Evolutionary conservation across 1,284 basidiomycete species (phyloP).

Genomic region (Sanghuangporus baumii): DNA sequence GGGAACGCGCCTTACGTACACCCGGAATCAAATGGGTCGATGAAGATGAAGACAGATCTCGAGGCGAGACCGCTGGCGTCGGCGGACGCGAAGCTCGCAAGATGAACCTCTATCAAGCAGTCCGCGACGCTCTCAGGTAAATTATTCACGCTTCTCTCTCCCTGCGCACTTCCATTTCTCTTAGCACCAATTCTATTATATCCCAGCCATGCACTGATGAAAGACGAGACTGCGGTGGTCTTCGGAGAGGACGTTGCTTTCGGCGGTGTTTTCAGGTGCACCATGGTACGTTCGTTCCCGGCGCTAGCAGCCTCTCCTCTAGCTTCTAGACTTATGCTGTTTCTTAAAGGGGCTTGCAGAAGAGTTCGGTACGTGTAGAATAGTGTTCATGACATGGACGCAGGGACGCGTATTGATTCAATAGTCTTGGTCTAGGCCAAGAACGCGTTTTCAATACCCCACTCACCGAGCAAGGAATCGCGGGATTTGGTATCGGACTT

Average conservation of each 20-base stretch:
- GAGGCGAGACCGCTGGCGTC: slow-evolving; percentile 43
- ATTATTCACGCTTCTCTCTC: not conserved
- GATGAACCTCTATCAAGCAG: slow-evolving; percentile 88
- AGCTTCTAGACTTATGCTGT: not conserved
- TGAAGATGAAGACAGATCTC: slow-evolving; percentile 37
- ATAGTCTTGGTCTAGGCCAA: slow-evolving; percentile 45
- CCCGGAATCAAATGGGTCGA: slow-evolving; percentile 69
- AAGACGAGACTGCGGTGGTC: slow-evolving; percentile 82
- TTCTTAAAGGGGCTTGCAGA: slow-evolving; percentile 77
- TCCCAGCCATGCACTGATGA: slow-evolving; percentile 68
- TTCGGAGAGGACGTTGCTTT: slow-evolving; percentile 95
- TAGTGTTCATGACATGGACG: slow-evolving; percentile 1
- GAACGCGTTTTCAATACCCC: slow-evolving; percentile 97
- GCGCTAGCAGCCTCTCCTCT: not conserved
- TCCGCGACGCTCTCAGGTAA: slow-evolving; percentile 84
- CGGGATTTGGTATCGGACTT: slow-evolving; percentile 89
- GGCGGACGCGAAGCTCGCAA: slow-evolving; percentile 79
- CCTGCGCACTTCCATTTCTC: not conserved
- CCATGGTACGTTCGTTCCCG: slow-evolving; percentile 50
- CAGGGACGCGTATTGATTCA: slow-evolving; percentile 4
- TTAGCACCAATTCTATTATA: not conserved
- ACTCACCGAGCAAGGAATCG: slow-evolving; percentile 91
- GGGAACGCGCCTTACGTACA: slow-evolving; percentile 66
- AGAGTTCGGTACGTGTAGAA: slow-evolving; percentile 66
- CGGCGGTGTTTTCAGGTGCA: slow-evolving; percentile 89